Base-by-base conservation (phyloP, 2,329 filamentous ascomycete species). In the Daldinia sp. region DNA sequence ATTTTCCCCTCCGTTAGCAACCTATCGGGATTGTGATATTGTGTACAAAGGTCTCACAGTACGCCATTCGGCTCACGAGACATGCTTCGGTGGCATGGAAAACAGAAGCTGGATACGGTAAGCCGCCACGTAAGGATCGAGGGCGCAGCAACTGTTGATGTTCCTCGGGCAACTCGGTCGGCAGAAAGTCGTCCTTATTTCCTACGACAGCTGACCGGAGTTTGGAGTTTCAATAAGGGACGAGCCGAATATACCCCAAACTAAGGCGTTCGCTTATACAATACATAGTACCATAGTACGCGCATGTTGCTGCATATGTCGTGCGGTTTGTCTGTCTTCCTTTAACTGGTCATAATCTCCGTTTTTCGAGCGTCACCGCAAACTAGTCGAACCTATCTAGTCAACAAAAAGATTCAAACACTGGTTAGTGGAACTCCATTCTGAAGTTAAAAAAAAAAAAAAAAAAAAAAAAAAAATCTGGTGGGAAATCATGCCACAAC, bases 61-160 rank as follows among this genome's bases (percentile, higher is more conserved):
- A 54, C 50, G 44, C 67, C 59, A 63, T 56, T 50, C 26, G 33
- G 23, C 58, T 41, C 51, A 37, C 33, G 51, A 54, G 30, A 37
- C 30, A 26, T 15, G 15, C 37, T 54, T 58, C 30, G 56, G 60
- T 62, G 58, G 46, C 42, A 55, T 57, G 58, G 23, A 50, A 50
- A 28, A 56, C 44, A 42, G 23, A 33, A 60, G n/a, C 62, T 54
- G 26, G 10, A 62, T 65, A 37, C 18, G 51, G 50, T 10, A 68
- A 68, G 68, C 65, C 60, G 65, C 46, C 46, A 51, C 65, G 62
- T 68, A 68, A 66, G 51, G 61, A 58, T 18, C 26, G 33, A 63
- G 60, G 58, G 62, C 61, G 58, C 61, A 68, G 65, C 33, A 15
- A 39, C 35, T 39, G 13, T 54, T 37, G 18, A 9, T 9, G 46